Percentiles rank a stretch among this genome's conserved stretches.
Evolutionary conservation across 208 protist genomes (phyloP).

Genomic region (Leishmania mexicana): DNA sequence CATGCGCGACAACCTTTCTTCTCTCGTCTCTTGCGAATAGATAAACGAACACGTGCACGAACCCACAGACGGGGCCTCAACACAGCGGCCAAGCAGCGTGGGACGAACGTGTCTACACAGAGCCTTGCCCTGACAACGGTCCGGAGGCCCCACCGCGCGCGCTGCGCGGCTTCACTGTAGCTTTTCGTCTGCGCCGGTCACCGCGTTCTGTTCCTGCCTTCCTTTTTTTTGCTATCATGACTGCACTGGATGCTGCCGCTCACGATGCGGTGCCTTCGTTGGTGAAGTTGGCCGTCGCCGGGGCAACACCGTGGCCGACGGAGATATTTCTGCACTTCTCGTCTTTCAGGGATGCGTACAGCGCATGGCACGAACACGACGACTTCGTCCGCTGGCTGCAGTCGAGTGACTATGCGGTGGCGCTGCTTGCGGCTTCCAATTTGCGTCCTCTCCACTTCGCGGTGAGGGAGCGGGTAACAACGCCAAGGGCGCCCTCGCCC

Average conservation of each 20-base stretch:
- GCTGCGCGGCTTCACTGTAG: background rate
- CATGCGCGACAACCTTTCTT: background rate
- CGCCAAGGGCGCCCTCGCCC: too few species aligned
- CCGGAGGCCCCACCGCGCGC: background rate
- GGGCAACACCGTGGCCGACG: background rate
- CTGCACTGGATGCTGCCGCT: background rate
- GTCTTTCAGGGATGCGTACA: slow-evolving; percentile 14
- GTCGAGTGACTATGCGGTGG: slow-evolving; percentile 32
- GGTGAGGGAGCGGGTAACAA: background rate
- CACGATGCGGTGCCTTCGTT: background rate
- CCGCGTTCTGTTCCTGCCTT: background rate
- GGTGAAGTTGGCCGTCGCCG: too few species aligned
- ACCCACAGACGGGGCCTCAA: background rate
- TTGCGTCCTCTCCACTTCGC: slow-evolving; percentile 25
- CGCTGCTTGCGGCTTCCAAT: slow-evolving; percentile 48
- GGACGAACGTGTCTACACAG: background rate
- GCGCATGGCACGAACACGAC: slow-evolving; percentile 19
- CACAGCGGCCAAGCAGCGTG: background rate
- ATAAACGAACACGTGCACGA: background rate
- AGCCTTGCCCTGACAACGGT: background rate
- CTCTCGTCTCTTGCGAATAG: background rate
- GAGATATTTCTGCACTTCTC: slow-evolving; percentile 17
- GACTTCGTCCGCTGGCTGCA: slow-evolving; percentile 37
- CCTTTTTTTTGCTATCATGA: background rate
- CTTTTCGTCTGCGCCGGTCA: too few species aligned